Evolutionary conservation across 306 rosid genomes (phyloP).

Genomic region (Rosa multiflora): DNA sequence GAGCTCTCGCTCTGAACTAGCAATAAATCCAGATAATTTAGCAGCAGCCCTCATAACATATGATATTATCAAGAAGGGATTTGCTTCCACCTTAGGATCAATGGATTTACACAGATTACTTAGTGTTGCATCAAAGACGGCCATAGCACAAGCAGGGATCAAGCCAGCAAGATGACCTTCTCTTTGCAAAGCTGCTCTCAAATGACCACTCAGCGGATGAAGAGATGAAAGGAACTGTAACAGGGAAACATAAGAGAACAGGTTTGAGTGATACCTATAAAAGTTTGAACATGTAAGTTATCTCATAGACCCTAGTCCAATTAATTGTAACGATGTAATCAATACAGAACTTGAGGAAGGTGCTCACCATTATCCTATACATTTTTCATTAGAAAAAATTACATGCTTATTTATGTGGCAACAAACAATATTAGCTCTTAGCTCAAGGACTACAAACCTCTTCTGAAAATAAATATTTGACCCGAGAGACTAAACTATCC

Average conservation of each 20-base stretch:
- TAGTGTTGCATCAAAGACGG: slow-evolving; percentile 55
- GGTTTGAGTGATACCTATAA: slow-evolving; percentile 16
- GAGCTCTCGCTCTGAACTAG: slow-evolving; percentile 51
- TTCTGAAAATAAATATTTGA: slow-evolving; percentile 60
- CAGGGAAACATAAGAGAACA: slow-evolving; percentile 32
- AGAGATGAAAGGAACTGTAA: slow-evolving; percentile 65
- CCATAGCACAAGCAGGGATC: slow-evolving; percentile 67
- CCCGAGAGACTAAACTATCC: slow-evolving; percentile 51
- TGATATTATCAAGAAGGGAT: slow-evolving; percentile 54
- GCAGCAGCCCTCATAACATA: slow-evolving; percentile 54
- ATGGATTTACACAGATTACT: slow-evolving; percentile 60
- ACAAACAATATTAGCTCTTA: slow-evolving; percentile 4
- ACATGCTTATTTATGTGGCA: slow-evolving; percentile 10
- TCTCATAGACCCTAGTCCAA: background rate
- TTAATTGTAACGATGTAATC: background rate
- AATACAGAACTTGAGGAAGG: background rate
- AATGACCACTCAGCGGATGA: slow-evolving; percentile 87
- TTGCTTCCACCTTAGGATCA: slow-evolving; percentile 72
- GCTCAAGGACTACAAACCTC: slow-evolving; percentile 50
- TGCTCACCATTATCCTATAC: background rate
- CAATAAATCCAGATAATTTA: slow-evolving; percentile 47
- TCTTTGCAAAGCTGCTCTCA: slow-evolving; percentile 67
- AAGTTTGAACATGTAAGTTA: background rate
- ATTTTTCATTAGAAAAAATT: background rate
- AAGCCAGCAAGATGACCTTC: slow-evolving; percentile 60